Conservation (phyloP, 768 basidiomycete genomes). For the Trichaptum fuscoviolaceum region DNA sequence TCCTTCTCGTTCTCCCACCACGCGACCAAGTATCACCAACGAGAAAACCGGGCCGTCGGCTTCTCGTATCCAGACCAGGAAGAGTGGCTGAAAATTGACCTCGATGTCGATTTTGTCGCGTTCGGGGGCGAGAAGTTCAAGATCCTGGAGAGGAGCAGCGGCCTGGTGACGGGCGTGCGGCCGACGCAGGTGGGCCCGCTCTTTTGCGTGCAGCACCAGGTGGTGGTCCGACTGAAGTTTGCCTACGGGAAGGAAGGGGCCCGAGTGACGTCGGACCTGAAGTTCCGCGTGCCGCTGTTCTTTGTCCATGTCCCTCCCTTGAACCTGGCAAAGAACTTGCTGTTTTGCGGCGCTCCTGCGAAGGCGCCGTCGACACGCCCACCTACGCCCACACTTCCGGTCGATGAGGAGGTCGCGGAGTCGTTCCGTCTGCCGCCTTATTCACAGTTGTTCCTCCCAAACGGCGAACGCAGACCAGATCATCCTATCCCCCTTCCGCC, state of each 20-base stretch:
- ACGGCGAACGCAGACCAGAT: constrained; percentile 71
- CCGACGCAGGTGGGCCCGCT: constrained; percentile 50
- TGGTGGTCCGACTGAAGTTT: constrained; percentile 49
- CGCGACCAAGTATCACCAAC: constrained; percentile 41
- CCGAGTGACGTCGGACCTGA: constrained; percentile 21
- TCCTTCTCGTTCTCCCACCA: constrained; percentile 43
- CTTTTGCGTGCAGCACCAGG: constrained; percentile 48
- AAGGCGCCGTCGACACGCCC: constrained; percentile 7
- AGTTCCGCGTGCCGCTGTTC: constrained; percentile 43
- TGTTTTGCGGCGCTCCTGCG: constrained; percentile 12
- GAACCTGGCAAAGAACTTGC: constrained; percentile 17
- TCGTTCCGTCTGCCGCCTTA: constrained; percentile 54
- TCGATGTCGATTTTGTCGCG: constrained; percentile 25
- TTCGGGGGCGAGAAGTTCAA: background rate
- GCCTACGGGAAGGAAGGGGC: constrained; percentile 34
- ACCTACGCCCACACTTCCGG: constrained; percentile 5
- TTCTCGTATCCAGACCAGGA: constrained; percentile 36
- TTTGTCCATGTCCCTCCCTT: constrained; percentile 42
- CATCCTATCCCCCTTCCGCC: constrained; percentile 56
- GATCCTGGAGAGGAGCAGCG: constrained; percentile 5
- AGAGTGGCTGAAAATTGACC: constrained; percentile 56
- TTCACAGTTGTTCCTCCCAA: constrained; percentile 69
- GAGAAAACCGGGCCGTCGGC: constrained; percentile 45
- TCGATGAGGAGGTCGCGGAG: constrained; percentile 9
- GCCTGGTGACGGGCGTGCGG: constrained; percentile 27